Percentiles rank a stretch among this genome's conserved stretches.
Conservation (phyloP, 768 basidiomycete genomes). For the Cubamyces lactineus region DNA sequence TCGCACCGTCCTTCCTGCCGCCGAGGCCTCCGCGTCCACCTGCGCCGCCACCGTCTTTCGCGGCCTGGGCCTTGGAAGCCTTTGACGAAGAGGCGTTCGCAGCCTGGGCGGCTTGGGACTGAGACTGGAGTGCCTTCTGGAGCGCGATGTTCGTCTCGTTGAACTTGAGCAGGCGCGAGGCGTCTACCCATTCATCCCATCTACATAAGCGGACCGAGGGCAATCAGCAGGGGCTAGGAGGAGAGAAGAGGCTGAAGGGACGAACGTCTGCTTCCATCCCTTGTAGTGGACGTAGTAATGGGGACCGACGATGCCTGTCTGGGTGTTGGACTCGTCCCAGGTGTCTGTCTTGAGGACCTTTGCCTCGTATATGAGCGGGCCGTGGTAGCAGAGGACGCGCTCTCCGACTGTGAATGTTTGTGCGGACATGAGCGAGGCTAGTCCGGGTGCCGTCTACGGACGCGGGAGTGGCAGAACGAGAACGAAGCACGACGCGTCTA, state of each 20-base stretch:
- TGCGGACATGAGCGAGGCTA: constrained; percentile 15
- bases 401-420: constrained; percentile 51
- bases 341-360: constrained; percentile 76
- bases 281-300: constrained; percentile 99
- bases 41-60: constrained; percentile 22
- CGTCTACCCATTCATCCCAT: constrained; percentile 98
- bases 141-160: constrained; percentile 78
- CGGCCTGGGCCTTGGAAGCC: constrained; percentile 28
- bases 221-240: not conserved
- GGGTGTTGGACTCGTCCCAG: constrained; percentile 65
- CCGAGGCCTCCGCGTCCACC: constrained; percentile 29
- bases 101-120: constrained; percentile 47
- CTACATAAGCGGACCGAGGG: constrained; percentile 42
- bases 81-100: constrained; percentile 40
- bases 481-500: not conserved
- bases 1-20: constrained; percentile 57
- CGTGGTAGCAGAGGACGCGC: constrained; percentile 91
- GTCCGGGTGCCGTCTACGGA: not conserved
- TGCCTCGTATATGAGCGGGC: constrained; percentile 94
- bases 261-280: constrained; percentile 98
- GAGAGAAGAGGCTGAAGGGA: constrained; percentile 18
- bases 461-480: not conserved
- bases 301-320: constrained; percentile 64
- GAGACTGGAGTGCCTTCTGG: constrained; percentile 66
- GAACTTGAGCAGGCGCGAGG: constrained; percentile 76